Base-by-base conservation (phyloP, 768 basidiomycete genomes). In the Hebeloma cylindrosporum region DNA sequence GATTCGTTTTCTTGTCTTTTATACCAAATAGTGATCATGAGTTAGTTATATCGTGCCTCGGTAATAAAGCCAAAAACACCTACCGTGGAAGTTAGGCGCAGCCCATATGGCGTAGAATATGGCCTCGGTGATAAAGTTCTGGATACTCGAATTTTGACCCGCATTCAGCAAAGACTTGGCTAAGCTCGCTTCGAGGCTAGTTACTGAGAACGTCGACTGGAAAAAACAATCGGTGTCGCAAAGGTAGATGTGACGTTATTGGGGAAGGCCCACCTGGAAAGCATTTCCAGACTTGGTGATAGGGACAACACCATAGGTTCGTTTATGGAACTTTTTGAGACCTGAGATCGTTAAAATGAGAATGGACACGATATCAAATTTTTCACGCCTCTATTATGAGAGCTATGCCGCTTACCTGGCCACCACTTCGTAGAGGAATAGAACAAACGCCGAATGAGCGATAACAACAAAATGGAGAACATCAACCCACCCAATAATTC, bases 161-260 rank as follows among this genome's bases (percentile, higher is more conserved):
- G 50, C 45, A 45, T 68, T 64, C 17, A 69, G 56, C 14, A 69
- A 56, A 10, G 48, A 40, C 9, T 56, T 46, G 3, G 61, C 66
- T 6, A 61, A 47, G 22, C 50, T 57, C 2, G 60, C 67, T 52
- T 67, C 66, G 20, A 53, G 28, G 13, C 53, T 45, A 0, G 64
- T 65, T 2, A 69, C 58, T 1, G 68, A 69, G 50, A 68, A 68
- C 0, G 66, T 69, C 1, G 63, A 66, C 64, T 69, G n/a, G n/a
- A n/a, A 28, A 11, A 35, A 22, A 2, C 13, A 14, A 17, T 9
- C 5, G 5, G n/a, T n/a, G n/a, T 14, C 4, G 18, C 20, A n/a
- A 14, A 8, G 20, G 10, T 3, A 18, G 17, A 11, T 20, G 5
- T 17, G 16, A 22, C 20, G 4, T 20, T 23, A 20, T 6, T 4